Conservation (phyloP, 441 rosid species). For the Iberis amara region DNA sequence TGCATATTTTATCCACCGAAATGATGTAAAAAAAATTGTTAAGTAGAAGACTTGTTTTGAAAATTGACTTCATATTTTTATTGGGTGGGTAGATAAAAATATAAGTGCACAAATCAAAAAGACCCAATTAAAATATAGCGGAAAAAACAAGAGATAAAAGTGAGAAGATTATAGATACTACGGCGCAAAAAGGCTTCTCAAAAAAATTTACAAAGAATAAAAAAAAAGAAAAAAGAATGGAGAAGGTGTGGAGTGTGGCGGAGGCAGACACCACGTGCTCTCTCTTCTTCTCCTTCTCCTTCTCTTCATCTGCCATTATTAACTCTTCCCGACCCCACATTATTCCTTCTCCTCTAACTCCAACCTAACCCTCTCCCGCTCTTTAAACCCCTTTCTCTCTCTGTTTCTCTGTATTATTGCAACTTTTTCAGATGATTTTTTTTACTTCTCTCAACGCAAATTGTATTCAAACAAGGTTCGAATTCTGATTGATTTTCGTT, state of each 20-base stretch:
- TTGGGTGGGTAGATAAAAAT: too few species aligned
- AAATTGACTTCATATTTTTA: too few species aligned
- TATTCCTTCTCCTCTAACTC: slow-evolving; percentile 31
- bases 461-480: slow-evolving; percentile 12
- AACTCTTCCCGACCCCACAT: slow-evolving; percentile 31
- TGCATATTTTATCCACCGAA: too few species aligned
- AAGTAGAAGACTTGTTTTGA: too few species aligned
- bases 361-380: slow-evolving; percentile 31
- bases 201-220: slow-evolving; percentile 12
- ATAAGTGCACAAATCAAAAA: too few species aligned
- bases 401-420: background rate
- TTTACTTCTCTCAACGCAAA: slow-evolving; percentile 10
- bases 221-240: slow-evolving; percentile 16
- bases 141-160: slow-evolving; percentile 33
- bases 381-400: slow-evolving; percentile 14
- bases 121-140: slow-evolving; percentile 17
- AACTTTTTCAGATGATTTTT: background rate
- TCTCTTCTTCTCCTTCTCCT: slow-evolving; percentile 19
- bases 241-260: slow-evolving; percentile 40
- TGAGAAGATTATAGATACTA: slow-evolving; percentile 20
- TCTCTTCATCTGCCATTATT: slow-evolving; percentile 32
- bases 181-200: slow-evolving; percentile 22
- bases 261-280: slow-evolving; percentile 37
- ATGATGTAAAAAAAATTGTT: too few species aligned
- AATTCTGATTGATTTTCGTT: too few species aligned